phyloP scores from a whole-genome alignment of 2,329 filamentous ascomycete genomes.

The Trichoderma simmonsii region DNA sequence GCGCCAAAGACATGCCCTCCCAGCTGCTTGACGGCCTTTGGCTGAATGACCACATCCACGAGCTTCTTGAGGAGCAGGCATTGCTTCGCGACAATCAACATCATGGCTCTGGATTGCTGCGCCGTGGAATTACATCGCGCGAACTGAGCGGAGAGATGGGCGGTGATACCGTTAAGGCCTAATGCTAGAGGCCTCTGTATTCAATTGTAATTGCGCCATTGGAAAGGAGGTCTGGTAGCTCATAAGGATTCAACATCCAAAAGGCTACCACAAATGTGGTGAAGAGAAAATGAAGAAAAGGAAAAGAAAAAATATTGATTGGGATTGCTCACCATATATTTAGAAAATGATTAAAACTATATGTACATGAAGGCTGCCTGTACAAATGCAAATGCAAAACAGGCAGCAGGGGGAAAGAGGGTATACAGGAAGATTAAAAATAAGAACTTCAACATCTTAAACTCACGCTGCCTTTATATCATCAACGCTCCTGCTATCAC shows the following conservation, averaged over 20 bases:
- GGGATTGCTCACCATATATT: not conserved
- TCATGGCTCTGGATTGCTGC: constrained; percentile 23
- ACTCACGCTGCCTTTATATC: not conserved
- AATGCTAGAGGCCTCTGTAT: constrained; percentile 2
- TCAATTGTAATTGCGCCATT: not conserved
- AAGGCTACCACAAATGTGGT: not conserved
- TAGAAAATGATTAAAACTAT: not conserved
- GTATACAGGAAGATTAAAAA: not conserved
- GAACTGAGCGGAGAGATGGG: constrained; percentile 61
- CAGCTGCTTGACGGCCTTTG: constrained; percentile 56
- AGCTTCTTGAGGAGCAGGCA: constrained; percentile 47
- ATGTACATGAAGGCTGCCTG: not conserved
- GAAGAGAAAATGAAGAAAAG: not conserved
- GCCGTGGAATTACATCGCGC: constrained; percentile 50
- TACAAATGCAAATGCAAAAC: not conserved
- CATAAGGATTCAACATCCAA: constrained; percentile 21
- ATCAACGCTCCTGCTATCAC: not conserved
- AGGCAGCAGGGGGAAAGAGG: not conserved
- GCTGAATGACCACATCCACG: constrained; percentile 60
- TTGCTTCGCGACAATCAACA: not conserved
- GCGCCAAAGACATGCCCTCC: constrained; percentile 58
- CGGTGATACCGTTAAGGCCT: constrained; percentile 49
- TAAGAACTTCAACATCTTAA: not conserved
- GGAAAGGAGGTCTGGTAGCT: not conserved
- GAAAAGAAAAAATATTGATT: not conserved